Evolutionary conservation across 352 stramenopile genomes (phyloP), one percentile per base, ranked within the genome.

Genomic region (Nothophytophthora sp.): DNA sequence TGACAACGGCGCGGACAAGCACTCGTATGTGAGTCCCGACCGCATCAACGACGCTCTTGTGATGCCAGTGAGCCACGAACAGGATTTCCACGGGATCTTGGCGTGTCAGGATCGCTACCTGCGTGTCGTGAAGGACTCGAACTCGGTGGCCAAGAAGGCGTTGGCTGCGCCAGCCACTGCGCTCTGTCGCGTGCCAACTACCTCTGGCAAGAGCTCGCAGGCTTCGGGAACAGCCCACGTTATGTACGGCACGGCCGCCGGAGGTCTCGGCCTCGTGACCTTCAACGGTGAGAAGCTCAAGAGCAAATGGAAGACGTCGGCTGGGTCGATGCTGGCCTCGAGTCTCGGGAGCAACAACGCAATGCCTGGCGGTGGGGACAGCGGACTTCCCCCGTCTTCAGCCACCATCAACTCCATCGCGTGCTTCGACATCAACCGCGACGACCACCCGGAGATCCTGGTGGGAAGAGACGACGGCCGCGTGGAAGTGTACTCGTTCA

Each of bases 261-360:
- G 82, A 1, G 67, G 63, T 2, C 60, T 93, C 23, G 82, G 82
- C 3, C 56, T 90, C 15, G 54, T 88, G 16, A 72, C 49, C 24
- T 89, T 89, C 50, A 88, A 83, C 19, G 79, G 80, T 24, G 75
- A 90, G 23, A 90, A 91, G 51, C 46, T 91, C 44, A 90, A 90
- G 57, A 76, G 54, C 51, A 89, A 74, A 53, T 89, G 65, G 70
- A 89, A 77, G 59, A 84, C 72, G 45, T 71, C 68, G 25, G 60
- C 41, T 30, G 67, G 49, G 42, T 49, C 36, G 50, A 55, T 58
- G 63, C 60, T 33, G 28, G 56, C 37, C 1, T 57, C 53, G 19
- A 55, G 33, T 18, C 41, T 55, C 12, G 59, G 42, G 49, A 53
- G 34, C 34, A 60, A 57, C 12, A 28, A 46, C 15, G 32, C 27